Base-by-base conservation (phyloP, 1,284 basidiomycete genomes). In the Marasmius tenuissimus region DNA sequence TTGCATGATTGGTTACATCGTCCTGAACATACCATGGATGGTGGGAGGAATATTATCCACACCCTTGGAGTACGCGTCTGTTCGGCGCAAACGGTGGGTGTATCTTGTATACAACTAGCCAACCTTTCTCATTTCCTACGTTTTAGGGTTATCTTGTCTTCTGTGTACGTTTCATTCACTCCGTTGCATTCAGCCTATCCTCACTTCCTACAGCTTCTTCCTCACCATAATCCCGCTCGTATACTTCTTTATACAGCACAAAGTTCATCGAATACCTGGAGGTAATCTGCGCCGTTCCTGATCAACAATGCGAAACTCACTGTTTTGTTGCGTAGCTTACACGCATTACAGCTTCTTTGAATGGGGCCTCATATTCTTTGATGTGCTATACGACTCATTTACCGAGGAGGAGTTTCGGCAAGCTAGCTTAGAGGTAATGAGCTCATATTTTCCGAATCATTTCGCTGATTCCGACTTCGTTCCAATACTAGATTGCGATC, bases 11-110 rank as follows among this genome's bases (percentile, higher is more conserved):
- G 72, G 83, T 59, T 96, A 93, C 70, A 89, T 95, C 63, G 79
- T 92, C 2, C 85, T 86, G 70, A 93, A 92, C 66, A 68, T 93
- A 3, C 92, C 93, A 0, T 98, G 94, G 94, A 97, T 97, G 94
- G 72, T 87, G 45, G 86, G 91, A 34, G 85, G 87, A 5, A 85
- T 88, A 38, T 66, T 76, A 14, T 84, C 83, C 65, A 90, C 89
- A 1, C 79, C 82, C n/a, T 35, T 65, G 2, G 69, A 71, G 8
- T 74, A 80, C 51, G 63, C 69, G 10, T 70, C 71, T 58, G 75
- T 83, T 12, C 75, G 80, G 34, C 76, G 77, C 61, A 83, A 77
- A 71, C 80, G 90, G 88, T 91, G 64, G 49, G 80, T 70, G 10
- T 56, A 42, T 53, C 34, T 33, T 59, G 47, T 35, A 42, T 60